A percentile compares a stretch with the other conserved stretches of the same genome.
Evolutionary conservation across 768 basidiomycete species (phyloP).

Genomic region (Podaxis sp.): DNA sequence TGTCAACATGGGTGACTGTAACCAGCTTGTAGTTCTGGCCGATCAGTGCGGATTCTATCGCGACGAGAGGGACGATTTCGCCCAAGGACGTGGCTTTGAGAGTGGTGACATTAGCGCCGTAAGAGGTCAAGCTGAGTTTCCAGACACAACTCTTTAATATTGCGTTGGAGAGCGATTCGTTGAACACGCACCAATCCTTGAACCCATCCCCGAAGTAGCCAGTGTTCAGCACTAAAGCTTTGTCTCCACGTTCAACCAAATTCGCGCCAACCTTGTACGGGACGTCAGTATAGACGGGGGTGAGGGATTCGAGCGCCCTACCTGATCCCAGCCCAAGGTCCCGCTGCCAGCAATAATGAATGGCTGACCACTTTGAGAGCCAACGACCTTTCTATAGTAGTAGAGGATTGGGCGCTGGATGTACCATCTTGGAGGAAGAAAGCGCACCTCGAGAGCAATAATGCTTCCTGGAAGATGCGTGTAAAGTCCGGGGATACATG

Average conservation of each 20-base stretch:
- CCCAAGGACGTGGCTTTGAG: conserved; percentile 66
- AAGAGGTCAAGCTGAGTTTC: conserved; percentile 58
- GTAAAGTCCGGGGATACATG: conserved; percentile 85
- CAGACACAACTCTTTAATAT: not conserved
- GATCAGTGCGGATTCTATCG: conserved; percentile 61
- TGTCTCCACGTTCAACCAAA: conserved; percentile 69
- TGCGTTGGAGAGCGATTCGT: not conserved
- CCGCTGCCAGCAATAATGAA: conserved; percentile 88
- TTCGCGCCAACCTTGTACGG: conserved; percentile 69
- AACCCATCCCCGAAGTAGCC: conserved; percentile 93
- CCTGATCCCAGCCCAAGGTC: conserved; percentile 85
- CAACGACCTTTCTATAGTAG: conserved; percentile 55
- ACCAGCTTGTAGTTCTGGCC: conserved; percentile 75
- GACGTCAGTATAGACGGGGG: not conserved
- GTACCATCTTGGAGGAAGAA: not conserved
- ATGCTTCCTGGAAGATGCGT: conserved; percentile 73
- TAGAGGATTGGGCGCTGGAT: not conserved
- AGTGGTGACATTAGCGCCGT: conserved; percentile 78
- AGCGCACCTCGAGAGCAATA: conserved; percentile 65
- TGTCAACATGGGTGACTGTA: conserved; percentile 90
- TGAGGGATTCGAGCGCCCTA: not conserved
- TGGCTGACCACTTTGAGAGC: conserved; percentile 66
- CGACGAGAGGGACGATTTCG: conserved; percentile 48
- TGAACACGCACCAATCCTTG: conserved; percentile 61
- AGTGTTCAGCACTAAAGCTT: conserved; percentile 74